These are phyloP conservation scores for Eucommia ulmoides DNA, from an alignment of 257 asterid genomes.

Conservation along the genomic window DNA sequence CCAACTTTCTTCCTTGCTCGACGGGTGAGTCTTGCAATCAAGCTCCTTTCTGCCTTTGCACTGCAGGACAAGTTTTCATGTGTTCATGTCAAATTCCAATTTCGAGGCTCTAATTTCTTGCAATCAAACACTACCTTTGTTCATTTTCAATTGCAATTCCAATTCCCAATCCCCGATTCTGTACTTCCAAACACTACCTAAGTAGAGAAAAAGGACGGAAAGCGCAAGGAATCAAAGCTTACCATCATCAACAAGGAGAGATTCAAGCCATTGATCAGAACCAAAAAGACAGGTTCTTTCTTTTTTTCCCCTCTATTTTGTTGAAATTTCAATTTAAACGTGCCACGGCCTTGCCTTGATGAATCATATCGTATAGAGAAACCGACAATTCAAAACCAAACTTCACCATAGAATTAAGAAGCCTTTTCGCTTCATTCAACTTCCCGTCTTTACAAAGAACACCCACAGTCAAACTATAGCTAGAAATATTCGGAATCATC, in stretches of 20 bases:
- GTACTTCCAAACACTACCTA: too few relatives aligned
- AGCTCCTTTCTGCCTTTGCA: too few relatives aligned
- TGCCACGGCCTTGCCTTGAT: slow-evolving; percentile 6
- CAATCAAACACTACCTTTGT: too few relatives aligned
- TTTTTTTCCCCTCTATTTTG: neutral
- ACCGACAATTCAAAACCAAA: slow-evolving; percentile 32
- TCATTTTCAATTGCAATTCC: too few relatives aligned
- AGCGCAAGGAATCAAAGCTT: too few relatives aligned
- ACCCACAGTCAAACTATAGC: slow-evolving; percentile 47
- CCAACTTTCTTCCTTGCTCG: too few relatives aligned
- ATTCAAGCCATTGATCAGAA: neutral
- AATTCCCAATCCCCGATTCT: too few relatives aligned
- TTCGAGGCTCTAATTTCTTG: too few relatives aligned
- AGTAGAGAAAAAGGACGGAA: too few relatives aligned
- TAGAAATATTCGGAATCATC: slow-evolving; percentile 54
- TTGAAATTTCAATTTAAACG: neutral
- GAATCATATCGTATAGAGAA: slow-evolving; percentile 18
- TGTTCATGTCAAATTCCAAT: too few relatives aligned
- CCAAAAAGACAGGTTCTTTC: neutral
- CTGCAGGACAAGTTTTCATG: too few relatives aligned
- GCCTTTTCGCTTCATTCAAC: slow-evolving; percentile 33
- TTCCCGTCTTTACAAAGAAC: slow-evolving; percentile 46
- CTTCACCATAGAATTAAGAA: slow-evolving; percentile 41
- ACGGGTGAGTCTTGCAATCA: too few relatives aligned
- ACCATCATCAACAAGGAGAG: neutral